phyloP scores from a whole-genome alignment of 768 basidiomycete genomes.

The Tubosaeta brunneosetosa region DNA sequence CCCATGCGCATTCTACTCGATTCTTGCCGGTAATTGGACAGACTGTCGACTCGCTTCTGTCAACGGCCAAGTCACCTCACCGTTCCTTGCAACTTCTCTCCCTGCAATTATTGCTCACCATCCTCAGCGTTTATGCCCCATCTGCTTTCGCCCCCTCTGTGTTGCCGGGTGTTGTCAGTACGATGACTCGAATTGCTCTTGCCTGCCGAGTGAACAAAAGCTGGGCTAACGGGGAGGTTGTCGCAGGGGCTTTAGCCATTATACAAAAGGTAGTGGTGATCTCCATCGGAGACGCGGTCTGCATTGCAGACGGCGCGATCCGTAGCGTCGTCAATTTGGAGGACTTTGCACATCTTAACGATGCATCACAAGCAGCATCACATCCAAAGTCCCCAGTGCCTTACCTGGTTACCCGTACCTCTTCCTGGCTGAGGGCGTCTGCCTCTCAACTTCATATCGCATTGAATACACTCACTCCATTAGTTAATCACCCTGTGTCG shows the following conservation, averaged over 20 bases:
- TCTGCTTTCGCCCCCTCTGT: conserved; percentile 59
- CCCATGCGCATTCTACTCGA: conserved; percentile 38
- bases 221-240: conserved; percentile 70
- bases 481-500: conserved; percentile 68
- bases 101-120: conserved; percentile 49
- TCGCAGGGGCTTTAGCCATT: conserved; percentile 52
- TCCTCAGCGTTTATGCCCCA: conserved; percentile 48
- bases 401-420: conserved; percentile 54
- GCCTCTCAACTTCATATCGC: conserved; percentile 81
- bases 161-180: conserved; percentile 79
- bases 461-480: conserved; percentile 66
- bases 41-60: conserved; percentile 71
- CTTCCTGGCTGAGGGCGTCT: conserved; percentile 78
- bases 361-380: conserved; percentile 9
- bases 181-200: conserved; percentile 67
- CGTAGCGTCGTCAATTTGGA: conserved; percentile 55
- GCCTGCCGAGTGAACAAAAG: conserved; percentile 50
- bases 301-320: conserved; percentile 56
- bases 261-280: conserved; percentile 52
- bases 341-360: conserved; percentile 45
- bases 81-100: conserved; percentile 60
- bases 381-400: conserved; percentile 30
- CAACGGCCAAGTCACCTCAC: conserved; percentile 50
- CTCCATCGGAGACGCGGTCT: conserved; percentile 65
- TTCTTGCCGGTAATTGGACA: conserved; percentile 81